Conservation (phyloP, 129 eudicot species). For the carrot (Daucus carota) region DNA sequence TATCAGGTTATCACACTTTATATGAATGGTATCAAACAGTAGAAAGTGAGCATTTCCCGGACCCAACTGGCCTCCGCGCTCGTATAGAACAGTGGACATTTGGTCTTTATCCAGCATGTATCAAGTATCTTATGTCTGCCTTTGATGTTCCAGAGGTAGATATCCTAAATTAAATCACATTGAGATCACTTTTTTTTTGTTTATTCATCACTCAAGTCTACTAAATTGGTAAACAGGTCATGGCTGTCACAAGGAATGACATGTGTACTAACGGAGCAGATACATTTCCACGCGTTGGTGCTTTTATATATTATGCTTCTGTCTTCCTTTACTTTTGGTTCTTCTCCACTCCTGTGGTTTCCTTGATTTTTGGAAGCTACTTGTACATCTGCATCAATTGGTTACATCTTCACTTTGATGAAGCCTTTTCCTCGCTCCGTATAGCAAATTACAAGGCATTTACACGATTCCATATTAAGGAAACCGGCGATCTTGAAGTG, state of each 20-base stretch:
- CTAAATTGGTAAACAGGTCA: constrained; percentile 42
- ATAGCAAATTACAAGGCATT: constrained; percentile 96
- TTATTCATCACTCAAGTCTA: background rate
- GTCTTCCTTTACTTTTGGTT: constrained; percentile 96
- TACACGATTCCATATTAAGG: constrained; percentile 79
- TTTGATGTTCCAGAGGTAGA: constrained; percentile 92
- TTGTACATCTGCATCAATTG: constrained; percentile 91
- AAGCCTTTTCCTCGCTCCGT: constrained; percentile 92
- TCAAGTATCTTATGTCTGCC: constrained; percentile 93
- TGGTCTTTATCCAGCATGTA: constrained; percentile 98
- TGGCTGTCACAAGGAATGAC: constrained; percentile 90
- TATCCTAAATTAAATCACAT: background rate
- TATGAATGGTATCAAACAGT: constrained; percentile 87
- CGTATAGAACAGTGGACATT: constrained; percentile 98
- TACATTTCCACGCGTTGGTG: constrained; percentile 79
- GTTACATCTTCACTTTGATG: constrained; percentile 95
- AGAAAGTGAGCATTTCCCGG: constrained; percentile 97
- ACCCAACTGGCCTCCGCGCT: constrained; percentile 90
- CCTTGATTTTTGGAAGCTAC: constrained; percentile 93
- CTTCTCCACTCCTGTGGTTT: constrained; percentile 90
- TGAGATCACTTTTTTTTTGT: background rate
- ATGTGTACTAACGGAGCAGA: constrained; percentile 84
- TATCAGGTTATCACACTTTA: constrained; percentile 87
- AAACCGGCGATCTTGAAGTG: constrained; percentile 76
- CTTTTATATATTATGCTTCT: constrained; percentile 82